Evolutionary conservation across 78 protist genomes (phyloP).

Genomic region (Dictyostelium citrinum): DNA sequence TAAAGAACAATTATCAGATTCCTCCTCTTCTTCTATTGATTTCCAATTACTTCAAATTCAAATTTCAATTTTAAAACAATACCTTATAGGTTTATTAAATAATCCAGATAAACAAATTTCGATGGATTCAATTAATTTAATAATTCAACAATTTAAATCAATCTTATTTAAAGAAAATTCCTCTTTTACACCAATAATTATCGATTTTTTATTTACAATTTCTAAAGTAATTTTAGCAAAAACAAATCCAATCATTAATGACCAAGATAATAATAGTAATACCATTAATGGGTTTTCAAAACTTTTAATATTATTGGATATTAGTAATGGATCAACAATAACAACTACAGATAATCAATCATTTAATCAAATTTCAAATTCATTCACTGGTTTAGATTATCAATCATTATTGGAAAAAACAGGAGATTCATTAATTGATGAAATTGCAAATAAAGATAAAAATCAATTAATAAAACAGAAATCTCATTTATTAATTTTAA

Average conservation of each 20-base stretch:
- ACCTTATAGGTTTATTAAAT: background rate
- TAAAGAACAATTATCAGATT: background rate
- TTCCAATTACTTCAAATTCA: background rate
- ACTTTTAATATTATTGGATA: conserved; percentile 2
- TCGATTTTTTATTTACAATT: background rate
- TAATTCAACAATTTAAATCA: background rate
- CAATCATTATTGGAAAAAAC: background rate
- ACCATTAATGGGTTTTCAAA: background rate
- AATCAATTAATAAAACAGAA: background rate
- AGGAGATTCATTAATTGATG: background rate
- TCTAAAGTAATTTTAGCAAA: background rate
- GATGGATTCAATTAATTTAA: background rate
- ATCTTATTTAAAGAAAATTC: background rate
- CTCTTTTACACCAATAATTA: background rate
- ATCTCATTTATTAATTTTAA: background rate
- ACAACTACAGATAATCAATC: background rate
- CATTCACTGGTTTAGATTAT: background rate
- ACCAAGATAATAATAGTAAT: background rate
- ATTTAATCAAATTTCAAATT: background rate
- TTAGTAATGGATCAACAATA: background rate
- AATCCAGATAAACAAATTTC: background rate
- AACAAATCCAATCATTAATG: background rate
- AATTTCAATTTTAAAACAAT: background rate
- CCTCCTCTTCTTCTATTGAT: background rate
- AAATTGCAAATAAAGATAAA: conserved; percentile 6